Conservation (phyloP, 768 basidiomycete genomes). For the Hemileccinum rubropunctum region DNA sequence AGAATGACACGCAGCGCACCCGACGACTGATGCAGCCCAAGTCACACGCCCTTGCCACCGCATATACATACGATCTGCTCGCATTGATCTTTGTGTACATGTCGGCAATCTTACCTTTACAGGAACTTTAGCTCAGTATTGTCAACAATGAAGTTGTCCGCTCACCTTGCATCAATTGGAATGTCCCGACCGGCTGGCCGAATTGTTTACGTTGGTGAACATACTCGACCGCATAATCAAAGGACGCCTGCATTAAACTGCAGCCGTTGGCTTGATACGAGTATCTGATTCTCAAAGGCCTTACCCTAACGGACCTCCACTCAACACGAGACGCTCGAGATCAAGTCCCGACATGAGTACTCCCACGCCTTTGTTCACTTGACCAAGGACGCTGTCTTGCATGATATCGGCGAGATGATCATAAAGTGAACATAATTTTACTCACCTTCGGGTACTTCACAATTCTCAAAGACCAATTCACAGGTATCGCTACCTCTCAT, state of each 20-base stretch:
- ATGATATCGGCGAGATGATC: not conserved
- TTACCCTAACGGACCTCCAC: constrained; percentile 89
- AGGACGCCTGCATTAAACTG: constrained; percentile 91
- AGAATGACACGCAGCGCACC: constrained; percentile 42
- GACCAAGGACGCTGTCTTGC: constrained; percentile 80
- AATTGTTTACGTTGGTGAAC: constrained; percentile 95
- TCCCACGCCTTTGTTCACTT: constrained; percentile 72
- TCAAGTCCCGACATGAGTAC: constrained; percentile 96
- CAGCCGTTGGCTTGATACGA: constrained; percentile 2
- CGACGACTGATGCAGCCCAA: constrained; percentile 70
- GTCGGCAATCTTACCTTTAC: constrained; percentile 75
- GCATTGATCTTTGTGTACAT: constrained; percentile 95
- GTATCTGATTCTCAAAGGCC: constrained; percentile 10
- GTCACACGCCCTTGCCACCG: constrained; percentile 89
- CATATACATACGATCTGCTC: constrained; percentile 88
- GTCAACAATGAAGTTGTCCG: not conserved
- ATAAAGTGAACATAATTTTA: not conserved
- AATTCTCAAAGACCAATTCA: constrained; percentile 89
- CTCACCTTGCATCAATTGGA: constrained; percentile 94
- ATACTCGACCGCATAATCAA: constrained; percentile 84
- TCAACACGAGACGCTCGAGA: constrained; percentile 86
- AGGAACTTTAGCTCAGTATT: not conserved
- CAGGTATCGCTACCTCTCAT: constrained; percentile 97
- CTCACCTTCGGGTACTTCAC: constrained; percentile 83
- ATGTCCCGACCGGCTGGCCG: constrained; percentile 80